Conservation (phyloP, 768 basidiomycete species). For the Terana coerulea region DNA sequence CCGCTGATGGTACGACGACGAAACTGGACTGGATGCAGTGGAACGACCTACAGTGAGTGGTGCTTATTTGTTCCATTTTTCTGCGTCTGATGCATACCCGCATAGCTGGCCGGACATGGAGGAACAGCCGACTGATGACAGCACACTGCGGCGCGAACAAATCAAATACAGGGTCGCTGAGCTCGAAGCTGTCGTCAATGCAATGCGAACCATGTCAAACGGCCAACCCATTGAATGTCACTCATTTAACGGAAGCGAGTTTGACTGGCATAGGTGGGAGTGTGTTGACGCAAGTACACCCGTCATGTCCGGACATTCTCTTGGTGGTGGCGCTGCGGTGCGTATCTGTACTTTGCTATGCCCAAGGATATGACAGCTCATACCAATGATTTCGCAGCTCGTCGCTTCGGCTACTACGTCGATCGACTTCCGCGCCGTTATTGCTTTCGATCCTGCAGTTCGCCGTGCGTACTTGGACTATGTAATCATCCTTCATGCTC, state of each 20-base stretch:
- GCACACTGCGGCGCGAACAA: slow-evolving; percentile 24
- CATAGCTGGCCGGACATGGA: slow-evolving; percentile 26
- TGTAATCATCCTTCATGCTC: not conserved
- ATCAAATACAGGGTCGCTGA: slow-evolving; percentile 37
- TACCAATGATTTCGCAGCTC: slow-evolving; percentile 13
- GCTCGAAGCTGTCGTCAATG: slow-evolving; percentile 29
- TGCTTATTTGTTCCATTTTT: not conserved
- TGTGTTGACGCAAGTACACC: slow-evolving; percentile 18
- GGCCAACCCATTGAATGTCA: too few relatives aligned
- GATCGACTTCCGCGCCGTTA: slow-evolving; percentile 22
- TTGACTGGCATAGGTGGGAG: slow-evolving; percentile 20
- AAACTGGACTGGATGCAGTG: slow-evolving; percentile 30
- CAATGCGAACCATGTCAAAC: slow-evolving; percentile 15
- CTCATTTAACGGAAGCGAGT: not conserved
- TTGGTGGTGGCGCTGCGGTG: slow-evolving; percentile 29
- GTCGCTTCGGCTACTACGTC: slow-evolving; percentile 20
- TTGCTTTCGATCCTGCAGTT: slow-evolving; percentile 27
- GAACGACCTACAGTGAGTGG: slow-evolving; percentile 22
- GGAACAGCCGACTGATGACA: slow-evolving; percentile 30
- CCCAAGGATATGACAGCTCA: not conserved
- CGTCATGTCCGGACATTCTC: slow-evolving; percentile 28
- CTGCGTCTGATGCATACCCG: not conserved
- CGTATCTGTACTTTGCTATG: not conserved
- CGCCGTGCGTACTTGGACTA: slow-evolving; percentile 15
- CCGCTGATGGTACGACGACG: slow-evolving; percentile 19